Percentiles rank a stretch among this genome's conserved stretches.
These are phyloP conservation scores for Anisodus acutangulus DNA, from an alignment of 257 asterid species.

Conservation along the genomic window DNA sequence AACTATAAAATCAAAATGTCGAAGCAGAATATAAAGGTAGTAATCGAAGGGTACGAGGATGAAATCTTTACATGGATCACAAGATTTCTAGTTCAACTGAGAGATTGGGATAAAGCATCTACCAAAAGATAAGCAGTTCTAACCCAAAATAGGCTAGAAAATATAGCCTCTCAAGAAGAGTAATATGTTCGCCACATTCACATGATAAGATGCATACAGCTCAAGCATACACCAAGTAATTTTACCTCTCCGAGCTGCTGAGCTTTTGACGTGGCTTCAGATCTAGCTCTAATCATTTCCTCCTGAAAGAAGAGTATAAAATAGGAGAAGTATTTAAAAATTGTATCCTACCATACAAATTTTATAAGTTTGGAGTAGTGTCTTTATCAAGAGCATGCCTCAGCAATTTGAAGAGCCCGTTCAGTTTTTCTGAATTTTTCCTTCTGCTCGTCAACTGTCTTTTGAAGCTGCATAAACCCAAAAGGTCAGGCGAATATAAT, in stretches of 20 bases:
- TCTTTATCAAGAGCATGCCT: constrained; percentile 51
- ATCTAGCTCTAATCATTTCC: constrained; percentile 81
- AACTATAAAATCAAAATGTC: background rate
- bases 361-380: constrained; percentile 15
- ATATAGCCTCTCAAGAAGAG: background rate
- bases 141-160: background rate
- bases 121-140: background rate
- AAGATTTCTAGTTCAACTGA: background rate
- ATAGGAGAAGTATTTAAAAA: constrained; percentile 18
- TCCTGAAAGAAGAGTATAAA: constrained; percentile 55
- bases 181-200: background rate
- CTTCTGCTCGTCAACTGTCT: constrained; percentile 63
- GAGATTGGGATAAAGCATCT: background rate
- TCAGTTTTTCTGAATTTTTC: constrained; percentile 81
- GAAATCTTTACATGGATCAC: background rate
- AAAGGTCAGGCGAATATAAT: background rate
- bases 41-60: background rate
- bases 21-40: background rate
- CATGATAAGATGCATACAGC: constrained; percentile 8
- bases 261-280: constrained; percentile 66
- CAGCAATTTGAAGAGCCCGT: constrained; percentile 92
- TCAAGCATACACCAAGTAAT: background rate
- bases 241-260: constrained; percentile 76
- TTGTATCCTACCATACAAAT: background rate
- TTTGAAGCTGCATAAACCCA: constrained; percentile 64